Base-by-base conservation (phyloP, 208 protist species). In the Porcisia hertigi region DNA sequence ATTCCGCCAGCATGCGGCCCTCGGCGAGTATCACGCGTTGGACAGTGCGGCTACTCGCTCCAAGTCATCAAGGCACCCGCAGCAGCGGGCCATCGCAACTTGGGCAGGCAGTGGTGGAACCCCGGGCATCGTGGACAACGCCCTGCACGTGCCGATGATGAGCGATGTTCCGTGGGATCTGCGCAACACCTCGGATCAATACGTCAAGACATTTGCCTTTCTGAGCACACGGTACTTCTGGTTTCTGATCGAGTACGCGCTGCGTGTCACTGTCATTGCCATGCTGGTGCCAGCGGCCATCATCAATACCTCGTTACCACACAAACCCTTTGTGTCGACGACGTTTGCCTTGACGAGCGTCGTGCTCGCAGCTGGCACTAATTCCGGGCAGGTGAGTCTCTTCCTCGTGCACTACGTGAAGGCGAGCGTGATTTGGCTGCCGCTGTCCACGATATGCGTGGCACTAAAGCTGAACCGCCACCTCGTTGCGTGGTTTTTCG, bases 151-250 rank as follows among this genome's bases (percentile, higher is more conserved):
- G 64, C 81, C 76, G 23, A 75, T 80, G 14, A 81, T 82, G 6
- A 67, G 82, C 45, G 79, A 86, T 64, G 80, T 94, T 39, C 89
- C 89, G 45, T 89, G 85, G 85, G 80, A 91, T 30, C 81, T 91
- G 67, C 85, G 89, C 55, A 80, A 81, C 47, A 63, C 69, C 14
- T 71, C 71, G 2, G 78, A 82, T 16, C 69, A 71, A 20, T 52
- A 87, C 11, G 47, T 79, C 58, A 73, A 53, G 18, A 81, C 74
- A 16, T 88, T 94, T 74, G 75, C 75, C 60, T 90, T 94, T 49
- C 82, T 92, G 47, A 80, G 82, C 59, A 88, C 82, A 8, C 74
- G 78, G 1, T 74, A 92, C 58, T 95, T 95, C 77, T 95, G 91
- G 88, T 89, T 87, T 47, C 65, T 92, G 0, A 58, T 95, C n/a